Evolutionary conservation across 2,329 filamentous ascomycete species (phyloP).

Genomic region (Monilinia polystroma): DNA sequence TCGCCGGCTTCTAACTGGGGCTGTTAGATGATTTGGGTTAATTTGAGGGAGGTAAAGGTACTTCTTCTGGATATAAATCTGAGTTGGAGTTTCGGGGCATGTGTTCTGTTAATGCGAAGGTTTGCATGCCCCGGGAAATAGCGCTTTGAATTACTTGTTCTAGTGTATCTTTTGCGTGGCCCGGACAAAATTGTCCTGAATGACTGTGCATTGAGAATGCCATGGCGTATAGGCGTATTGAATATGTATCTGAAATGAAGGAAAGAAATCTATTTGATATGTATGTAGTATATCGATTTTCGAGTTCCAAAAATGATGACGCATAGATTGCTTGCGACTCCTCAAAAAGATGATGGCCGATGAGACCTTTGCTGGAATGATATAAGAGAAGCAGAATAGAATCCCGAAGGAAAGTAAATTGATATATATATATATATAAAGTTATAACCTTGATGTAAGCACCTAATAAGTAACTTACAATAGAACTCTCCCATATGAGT

Average conservation of each 20-base stretch:
- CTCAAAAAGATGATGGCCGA: not conserved
- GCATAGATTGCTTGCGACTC: not conserved
- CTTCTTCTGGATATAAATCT: slow-evolving; percentile 93
- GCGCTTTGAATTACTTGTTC: slow-evolving; percentile 81
- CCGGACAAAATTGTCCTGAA: slow-evolving; percentile 93
- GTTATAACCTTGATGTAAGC: not conserved
- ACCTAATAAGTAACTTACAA: not conserved
- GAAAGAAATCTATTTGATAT: not conserved
- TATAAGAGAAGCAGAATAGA: not conserved
- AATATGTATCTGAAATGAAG: not conserved
- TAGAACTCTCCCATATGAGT: not conserved
- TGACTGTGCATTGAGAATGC: slow-evolving; percentile 98
- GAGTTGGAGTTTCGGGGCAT: slow-evolving; percentile 74
- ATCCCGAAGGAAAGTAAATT: too few species aligned
- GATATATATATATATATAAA: not conserved
- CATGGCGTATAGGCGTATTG: slow-evolving; percentile 53
- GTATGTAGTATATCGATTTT: not conserved
- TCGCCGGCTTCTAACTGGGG: slow-evolving; percentile 48
- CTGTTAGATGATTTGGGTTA: slow-evolving; percentile 30
- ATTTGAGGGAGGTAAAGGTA: slow-evolving; percentile 38
- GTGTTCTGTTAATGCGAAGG: slow-evolving; percentile 89
- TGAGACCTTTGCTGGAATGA: not conserved
- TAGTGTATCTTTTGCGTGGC: slow-evolving; percentile 80
- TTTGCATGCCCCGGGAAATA: slow-evolving; percentile 73
- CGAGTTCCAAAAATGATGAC: not conserved